Evolutionary conservation across 306 rosid species (phyloP).

Genomic region (Begonia loranthoides): DNA sequence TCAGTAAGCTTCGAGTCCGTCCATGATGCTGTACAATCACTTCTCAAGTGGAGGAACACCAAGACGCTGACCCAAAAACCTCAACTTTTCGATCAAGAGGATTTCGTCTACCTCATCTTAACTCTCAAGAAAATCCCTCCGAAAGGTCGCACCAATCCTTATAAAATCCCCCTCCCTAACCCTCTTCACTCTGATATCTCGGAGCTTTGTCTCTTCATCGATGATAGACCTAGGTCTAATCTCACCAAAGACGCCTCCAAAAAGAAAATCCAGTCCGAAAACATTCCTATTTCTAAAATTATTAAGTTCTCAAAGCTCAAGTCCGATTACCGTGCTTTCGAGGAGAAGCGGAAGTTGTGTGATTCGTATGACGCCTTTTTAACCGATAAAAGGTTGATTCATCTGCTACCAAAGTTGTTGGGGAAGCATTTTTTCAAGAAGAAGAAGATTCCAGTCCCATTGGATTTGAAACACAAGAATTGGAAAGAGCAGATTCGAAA

Average conservation of each 20-base stretch:
- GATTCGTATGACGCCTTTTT: conserved; percentile 53
- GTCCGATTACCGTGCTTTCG: conserved; percentile 47
- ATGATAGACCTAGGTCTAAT: conserved; percentile 33
- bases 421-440: conserved; percentile 76
- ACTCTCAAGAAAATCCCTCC: conserved; percentile 50
- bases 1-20: too few relatives aligned
- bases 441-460: conserved; percentile 65
- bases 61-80: too few relatives aligned
- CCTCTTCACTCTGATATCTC: conserved; percentile 33
- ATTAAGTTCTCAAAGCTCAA: conserved; percentile 55
- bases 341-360: conserved; percentile 12
- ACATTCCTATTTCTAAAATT: conserved; percentile 20
- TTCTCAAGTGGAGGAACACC: too few relatives aligned
- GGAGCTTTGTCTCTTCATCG: conserved; percentile 58
- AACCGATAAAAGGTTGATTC: conserved; percentile 46
- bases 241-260: conserved; percentile 25
- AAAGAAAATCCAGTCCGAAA: background rate
- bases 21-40: too few relatives aligned
- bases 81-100: conserved; percentile 18
- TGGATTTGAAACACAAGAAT: conserved; percentile 50
- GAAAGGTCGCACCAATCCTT: conserved; percentile 43
- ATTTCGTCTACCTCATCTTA: conserved; percentile 43
- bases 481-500: conserved; percentile 16
- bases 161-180: conserved; percentile 45
- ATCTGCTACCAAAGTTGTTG: conserved; percentile 32